phyloP scores from a whole-genome alignment of 2,329 filamentous ascomycete species.

The Paecilomyces sp. region DNA sequence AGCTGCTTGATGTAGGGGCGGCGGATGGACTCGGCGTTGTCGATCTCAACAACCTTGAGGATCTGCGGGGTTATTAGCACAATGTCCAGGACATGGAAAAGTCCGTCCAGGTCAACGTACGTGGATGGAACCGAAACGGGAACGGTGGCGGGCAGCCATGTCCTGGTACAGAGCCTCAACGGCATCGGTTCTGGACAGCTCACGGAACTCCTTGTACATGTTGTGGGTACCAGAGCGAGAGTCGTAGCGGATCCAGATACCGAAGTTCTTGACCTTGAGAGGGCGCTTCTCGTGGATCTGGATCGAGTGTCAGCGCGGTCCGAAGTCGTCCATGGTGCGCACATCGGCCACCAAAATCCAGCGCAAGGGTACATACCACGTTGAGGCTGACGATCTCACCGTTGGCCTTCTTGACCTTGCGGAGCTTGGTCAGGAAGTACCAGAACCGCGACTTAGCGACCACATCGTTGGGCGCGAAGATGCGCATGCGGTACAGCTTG shows the following conservation, averaged over 20 bases:
- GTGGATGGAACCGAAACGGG: conserved; percentile 97
- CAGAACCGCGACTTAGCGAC: conserved; percentile 99
- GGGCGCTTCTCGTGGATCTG: conserved; percentile 99
- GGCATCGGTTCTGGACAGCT: conserved; percentile 92
- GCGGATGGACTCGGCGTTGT: conserved; percentile 91
- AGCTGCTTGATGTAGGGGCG: conserved; percentile 99
- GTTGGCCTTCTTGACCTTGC: conserved; percentile 99
- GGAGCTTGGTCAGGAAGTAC: conserved; percentile 99
- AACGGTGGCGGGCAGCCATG: conserved; percentile 98
- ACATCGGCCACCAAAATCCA: conserved; percentile 4
- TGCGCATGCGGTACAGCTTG: conserved; percentile 99
- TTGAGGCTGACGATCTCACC: conserved; percentile 98
- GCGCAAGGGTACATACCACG: conserved; percentile 57
- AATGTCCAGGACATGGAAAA: neutral
- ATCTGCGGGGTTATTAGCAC: conserved; percentile 53
- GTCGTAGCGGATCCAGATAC: conserved; percentile 99
- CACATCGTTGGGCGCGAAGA: conserved; percentile 96
- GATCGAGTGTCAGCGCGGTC: conserved; percentile 5
- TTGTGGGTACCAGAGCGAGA: conserved; percentile 99
- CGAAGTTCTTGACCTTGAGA: conserved; percentile 99
- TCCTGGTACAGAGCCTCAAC: conserved; percentile 98
- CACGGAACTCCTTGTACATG: conserved; percentile 99
- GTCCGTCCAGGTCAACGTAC: conserved; percentile 52
- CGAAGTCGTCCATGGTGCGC: conserved; percentile 2
- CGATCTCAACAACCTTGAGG: conserved; percentile 94